Conservation (phyloP, 768 basidiomycete genomes). For the Boletus sp. region DNA sequence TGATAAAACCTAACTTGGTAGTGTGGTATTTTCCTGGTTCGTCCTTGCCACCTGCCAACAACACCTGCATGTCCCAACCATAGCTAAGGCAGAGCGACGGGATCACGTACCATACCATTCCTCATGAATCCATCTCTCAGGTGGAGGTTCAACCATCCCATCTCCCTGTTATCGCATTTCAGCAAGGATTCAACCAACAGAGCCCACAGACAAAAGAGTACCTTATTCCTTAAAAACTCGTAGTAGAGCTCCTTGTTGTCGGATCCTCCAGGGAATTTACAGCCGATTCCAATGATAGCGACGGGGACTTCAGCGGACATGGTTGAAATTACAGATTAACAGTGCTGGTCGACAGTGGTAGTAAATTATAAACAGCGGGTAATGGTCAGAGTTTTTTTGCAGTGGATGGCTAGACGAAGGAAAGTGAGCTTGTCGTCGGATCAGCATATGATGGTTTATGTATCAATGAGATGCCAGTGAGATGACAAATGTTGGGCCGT, state of each 20-base stretch:
- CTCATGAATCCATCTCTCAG: conserved; percentile 29
- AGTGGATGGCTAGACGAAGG: not conserved
- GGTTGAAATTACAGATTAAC: conserved; percentile 1
- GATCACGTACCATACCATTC: conserved; percentile 31
- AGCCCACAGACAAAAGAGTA: not conserved
- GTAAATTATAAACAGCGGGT: not conserved
- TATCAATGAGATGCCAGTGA: not conserved
- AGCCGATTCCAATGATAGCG: conserved; percentile 33
- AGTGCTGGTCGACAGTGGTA: not conserved
- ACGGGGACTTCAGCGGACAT: conserved; percentile 32
- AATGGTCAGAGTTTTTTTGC: not conserved
- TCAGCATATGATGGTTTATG: conserved; percentile 1
- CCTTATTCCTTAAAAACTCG: conserved; percentile 32
- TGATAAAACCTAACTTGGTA: conserved; percentile 31
- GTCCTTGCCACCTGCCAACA: conserved; percentile 25
- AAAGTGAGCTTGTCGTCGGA: not conserved
- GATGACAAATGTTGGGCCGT: not conserved
- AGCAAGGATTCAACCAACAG: not conserved
- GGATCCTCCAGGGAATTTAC: conserved; percentile 33
- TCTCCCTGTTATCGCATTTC: conserved; percentile 21
- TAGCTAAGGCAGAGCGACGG: not conserved
- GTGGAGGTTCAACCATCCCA: conserved; percentile 29
- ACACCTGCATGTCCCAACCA: not conserved
- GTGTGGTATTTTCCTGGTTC: conserved; percentile 32
- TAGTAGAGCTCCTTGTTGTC: conserved; percentile 32